Percentiles rank a stretch among this genome's conserved stretches.
These are phyloP conservation scores for Rhodotorula kratochvilovae DNA, from an alignment of 768 basidiomycete genomes.

Conservation along the genomic window DNA sequence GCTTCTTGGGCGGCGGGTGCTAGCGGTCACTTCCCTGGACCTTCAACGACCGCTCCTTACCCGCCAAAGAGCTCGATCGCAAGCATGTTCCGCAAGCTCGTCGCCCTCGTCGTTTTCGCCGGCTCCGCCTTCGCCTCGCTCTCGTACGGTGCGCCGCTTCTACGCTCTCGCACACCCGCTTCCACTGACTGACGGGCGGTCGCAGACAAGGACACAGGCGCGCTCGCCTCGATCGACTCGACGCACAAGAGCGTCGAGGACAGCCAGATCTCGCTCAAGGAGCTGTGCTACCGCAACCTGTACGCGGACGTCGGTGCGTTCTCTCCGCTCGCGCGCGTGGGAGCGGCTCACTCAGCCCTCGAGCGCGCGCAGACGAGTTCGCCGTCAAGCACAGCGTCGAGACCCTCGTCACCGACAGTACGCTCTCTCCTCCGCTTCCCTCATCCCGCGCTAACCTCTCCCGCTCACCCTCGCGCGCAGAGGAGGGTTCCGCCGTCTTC, in stretches of 20 bases:
- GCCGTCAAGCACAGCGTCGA: background rate
- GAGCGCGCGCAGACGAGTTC: background rate
- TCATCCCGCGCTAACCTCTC: background rate
- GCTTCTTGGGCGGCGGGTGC: too few relatives aligned
- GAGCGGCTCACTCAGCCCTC: background rate
- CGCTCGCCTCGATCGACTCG: too few relatives aligned
- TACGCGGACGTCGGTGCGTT: background rate
- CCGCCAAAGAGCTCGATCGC: background rate
- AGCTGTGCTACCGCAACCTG: slow-evolving; percentile 1
- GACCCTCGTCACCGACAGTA: slow-evolving; percentile 1
- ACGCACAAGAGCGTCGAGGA: background rate
- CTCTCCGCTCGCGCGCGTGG: background rate
- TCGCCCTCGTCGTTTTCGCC: background rate
- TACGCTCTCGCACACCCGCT: too few relatives aligned
- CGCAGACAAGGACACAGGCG: background rate
- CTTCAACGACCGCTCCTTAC: background rate
- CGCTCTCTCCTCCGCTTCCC: background rate
- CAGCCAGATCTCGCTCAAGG: background rate
- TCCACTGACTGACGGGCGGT: too few relatives aligned
- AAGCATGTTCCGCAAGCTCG: background rate
- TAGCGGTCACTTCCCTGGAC: background rate
- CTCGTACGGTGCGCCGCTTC: background rate
- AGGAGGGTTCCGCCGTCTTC: background rate
- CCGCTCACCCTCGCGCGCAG: background rate
- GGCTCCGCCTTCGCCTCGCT: background rate